These are phyloP conservation scores for Nowakowskiella sp. DNA, from an alignment of 192 early-diverging fungal species.

Conservation along the genomic window DNA sequence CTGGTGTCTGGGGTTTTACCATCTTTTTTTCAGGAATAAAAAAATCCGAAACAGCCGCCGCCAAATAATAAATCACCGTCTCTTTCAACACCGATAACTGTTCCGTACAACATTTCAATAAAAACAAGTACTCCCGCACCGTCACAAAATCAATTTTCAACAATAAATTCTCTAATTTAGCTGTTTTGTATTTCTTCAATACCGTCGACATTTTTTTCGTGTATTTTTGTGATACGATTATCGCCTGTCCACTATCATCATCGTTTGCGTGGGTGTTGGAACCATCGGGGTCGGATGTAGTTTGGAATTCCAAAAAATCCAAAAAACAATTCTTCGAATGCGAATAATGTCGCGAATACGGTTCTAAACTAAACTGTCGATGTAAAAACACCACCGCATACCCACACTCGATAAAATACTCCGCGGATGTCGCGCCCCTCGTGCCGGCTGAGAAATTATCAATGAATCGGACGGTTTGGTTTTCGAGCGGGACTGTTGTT, in stretches of 20 bases:
- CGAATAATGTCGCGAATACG: constrained; percentile 85
- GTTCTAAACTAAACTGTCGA: constrained; percentile 86
- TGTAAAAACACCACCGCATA: constrained; percentile 97
- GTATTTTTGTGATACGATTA: constrained; percentile 61
- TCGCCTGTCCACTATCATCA: constrained; percentile 14
- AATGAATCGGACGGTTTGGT: constrained; percentile 95
- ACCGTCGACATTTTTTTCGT: constrained; percentile 55
- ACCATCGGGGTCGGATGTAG: too few species aligned
- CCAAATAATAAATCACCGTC: constrained; percentile 87
- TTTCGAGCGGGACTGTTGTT: constrained; percentile 92
- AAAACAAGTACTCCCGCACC: constrained; percentile 85
- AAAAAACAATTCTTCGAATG: constrained; percentile 69
- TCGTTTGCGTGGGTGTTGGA: too few species aligned
- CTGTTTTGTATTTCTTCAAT: constrained; percentile 57
- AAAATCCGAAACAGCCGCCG: constrained; percentile 97
- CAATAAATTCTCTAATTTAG: constrained; percentile 53
- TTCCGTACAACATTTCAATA: constrained; percentile 66
- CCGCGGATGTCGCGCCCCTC: constrained; percentile 91
- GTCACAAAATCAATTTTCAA: constrained; percentile 83
- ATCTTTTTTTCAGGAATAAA: constrained; percentile 91
- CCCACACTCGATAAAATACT: constrained; percentile 74
- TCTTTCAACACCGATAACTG: constrained; percentile 58
- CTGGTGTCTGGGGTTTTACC: constrained; percentile 34
- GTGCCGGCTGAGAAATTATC: constrained; percentile 98
- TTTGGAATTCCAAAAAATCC: constrained; percentile 65